Conservation (phyloP, 805 yeast genomes). For the Wickerhamiella alocasiicola region DNA sequence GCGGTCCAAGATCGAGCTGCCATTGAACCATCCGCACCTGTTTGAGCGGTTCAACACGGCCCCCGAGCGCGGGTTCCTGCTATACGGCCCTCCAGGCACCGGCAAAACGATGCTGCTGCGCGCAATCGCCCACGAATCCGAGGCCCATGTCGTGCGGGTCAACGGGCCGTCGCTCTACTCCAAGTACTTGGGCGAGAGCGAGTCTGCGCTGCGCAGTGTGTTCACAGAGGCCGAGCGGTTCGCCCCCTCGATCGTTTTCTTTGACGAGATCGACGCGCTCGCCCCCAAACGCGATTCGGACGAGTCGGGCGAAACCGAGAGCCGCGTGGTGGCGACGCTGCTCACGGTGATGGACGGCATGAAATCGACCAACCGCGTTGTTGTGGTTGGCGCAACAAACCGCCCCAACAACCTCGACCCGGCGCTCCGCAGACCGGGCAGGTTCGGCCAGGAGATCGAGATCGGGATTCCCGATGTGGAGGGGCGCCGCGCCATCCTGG, state of each 20-base stretch:
- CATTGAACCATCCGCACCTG: slow-evolving; percentile 62
- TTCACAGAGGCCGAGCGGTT: slow-evolving; percentile 75
- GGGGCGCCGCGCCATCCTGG: slow-evolving; percentile 62
- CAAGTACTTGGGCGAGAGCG: slow-evolving; percentile 90
- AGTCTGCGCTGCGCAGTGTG: slow-evolving; percentile 62
- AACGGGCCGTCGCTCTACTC: slow-evolving; percentile 89
- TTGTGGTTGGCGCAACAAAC: slow-evolving; percentile 96
- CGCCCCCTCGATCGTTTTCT: slow-evolving; percentile 78
- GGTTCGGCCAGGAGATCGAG: slow-evolving; percentile 83
- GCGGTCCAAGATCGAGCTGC: slow-evolving; percentile 60
- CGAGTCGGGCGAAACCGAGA: slow-evolving; percentile 82
- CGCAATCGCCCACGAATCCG: slow-evolving; percentile 61
- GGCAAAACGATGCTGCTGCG: slow-evolving; percentile 85
- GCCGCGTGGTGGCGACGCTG: slow-evolving; percentile 79
- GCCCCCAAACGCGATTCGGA: slow-evolving; percentile 77
- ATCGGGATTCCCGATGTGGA: slow-evolving; percentile 83
- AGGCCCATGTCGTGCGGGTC: slow-evolving; percentile 75
- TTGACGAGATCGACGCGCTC: slow-evolving; percentile 88
- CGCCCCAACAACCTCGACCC: slow-evolving; percentile 98
- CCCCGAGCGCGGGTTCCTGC: slow-evolving; percentile 86
- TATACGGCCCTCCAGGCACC: slow-evolving; percentile 96
- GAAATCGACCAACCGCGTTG: slow-evolving; percentile 97
- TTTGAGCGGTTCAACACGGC: slow-evolving; percentile 76
- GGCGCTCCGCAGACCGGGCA: slow-evolving; percentile 79
- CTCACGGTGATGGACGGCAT: slow-evolving; percentile 94